phyloP scores from a whole-genome alignment of 2,329 filamentous ascomycete genomes.

The Elsinoe fawcettii region DNA sequence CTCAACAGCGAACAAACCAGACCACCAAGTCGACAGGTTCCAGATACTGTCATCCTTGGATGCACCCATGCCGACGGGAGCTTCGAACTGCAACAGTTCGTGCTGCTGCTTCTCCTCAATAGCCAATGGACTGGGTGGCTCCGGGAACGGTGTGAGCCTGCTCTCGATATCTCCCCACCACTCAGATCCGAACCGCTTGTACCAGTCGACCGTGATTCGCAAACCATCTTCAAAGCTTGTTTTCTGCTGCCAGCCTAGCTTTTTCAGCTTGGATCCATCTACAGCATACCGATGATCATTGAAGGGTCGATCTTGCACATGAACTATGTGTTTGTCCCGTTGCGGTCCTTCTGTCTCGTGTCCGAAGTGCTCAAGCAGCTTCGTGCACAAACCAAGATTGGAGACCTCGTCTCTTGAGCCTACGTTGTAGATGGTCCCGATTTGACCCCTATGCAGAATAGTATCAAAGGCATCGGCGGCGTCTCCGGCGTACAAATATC shows the following conservation, averaged over 20 bases:
- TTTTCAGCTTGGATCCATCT: conserved; percentile 58
- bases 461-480: conserved; percentile 77
- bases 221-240: conserved; percentile 58
- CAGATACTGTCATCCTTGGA: neutral
- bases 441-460: conserved; percentile 66
- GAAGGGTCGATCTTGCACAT: conserved; percentile 70
- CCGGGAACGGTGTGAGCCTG: conserved; percentile 58
- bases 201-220: conserved; percentile 61
- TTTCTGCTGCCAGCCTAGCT: conserved; percentile 63
- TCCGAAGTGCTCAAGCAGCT: conserved; percentile 56
- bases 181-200: conserved; percentile 50
- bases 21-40: neutral
- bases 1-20: neutral
- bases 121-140: neutral
- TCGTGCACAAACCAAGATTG: conserved; percentile 60
- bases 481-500: conserved; percentile 72
- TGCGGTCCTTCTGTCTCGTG: conserved; percentile 44
- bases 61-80: neutral
- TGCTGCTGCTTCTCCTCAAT: neutral
- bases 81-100: neutral
- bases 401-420: conserved; percentile 70
- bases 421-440: conserved; percentile 76
- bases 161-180: conserved; percentile 69
- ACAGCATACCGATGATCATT: conserved; percentile 69
- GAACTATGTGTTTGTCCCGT: conserved; percentile 60